A percentile compares a stretch with the other conserved stretches of the same genome.
Evolutionary conservation across 768 basidiomycete genomes (phyloP).

Genomic region (Rhodotorula kratochvilovae): DNA sequence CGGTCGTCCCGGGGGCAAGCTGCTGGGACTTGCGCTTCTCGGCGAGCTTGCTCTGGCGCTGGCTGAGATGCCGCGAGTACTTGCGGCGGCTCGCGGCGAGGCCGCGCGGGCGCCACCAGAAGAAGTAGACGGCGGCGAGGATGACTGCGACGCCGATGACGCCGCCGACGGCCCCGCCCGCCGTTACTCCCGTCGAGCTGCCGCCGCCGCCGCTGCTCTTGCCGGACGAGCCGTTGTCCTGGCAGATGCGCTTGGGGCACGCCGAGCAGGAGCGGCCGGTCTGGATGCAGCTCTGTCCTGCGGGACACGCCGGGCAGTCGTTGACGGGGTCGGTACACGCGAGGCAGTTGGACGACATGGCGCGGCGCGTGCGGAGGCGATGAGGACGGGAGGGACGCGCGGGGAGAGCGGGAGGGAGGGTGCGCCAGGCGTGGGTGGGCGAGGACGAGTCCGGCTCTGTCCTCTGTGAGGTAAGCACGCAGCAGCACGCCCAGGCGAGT

Average conservation of each 20-base stretch:
- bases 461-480: background rate
- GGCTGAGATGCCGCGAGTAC: slow-evolving; percentile 28
- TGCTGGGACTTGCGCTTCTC: slow-evolving; percentile 10
- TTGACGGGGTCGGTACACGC: slow-evolving; percentile 28
- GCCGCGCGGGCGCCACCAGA: slow-evolving; percentile 42
- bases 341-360: slow-evolving; percentile 18
- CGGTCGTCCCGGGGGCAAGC: background rate
- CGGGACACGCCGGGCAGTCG: slow-evolving; percentile 33
- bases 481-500: background rate
- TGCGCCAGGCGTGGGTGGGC: background rate
- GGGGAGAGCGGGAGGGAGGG: background rate
- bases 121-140: slow-evolving; percentile 36
- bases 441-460: background rate
- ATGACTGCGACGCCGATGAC: slow-evolving; percentile 36
- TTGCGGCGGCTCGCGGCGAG: slow-evolving; percentile 25
- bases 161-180: slow-evolving; percentile 41
- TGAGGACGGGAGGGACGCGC: background rate
- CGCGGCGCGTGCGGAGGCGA: background rate
- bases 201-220: slow-evolving; percentile 4
- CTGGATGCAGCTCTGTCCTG: slow-evolving; percentile 32
- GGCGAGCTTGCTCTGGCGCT: slow-evolving; percentile 25
- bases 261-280: slow-evolving; percentile 21
- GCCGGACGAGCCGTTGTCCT: slow-evolving; percentile 3
- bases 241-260: slow-evolving; percentile 40
- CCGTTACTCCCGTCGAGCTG: slow-evolving; percentile 25